These are phyloP conservation scores for Penicillium cataractarum DNA, from an alignment of 495 filamentous ascomycete genomes.

Conservation along the genomic window DNA sequence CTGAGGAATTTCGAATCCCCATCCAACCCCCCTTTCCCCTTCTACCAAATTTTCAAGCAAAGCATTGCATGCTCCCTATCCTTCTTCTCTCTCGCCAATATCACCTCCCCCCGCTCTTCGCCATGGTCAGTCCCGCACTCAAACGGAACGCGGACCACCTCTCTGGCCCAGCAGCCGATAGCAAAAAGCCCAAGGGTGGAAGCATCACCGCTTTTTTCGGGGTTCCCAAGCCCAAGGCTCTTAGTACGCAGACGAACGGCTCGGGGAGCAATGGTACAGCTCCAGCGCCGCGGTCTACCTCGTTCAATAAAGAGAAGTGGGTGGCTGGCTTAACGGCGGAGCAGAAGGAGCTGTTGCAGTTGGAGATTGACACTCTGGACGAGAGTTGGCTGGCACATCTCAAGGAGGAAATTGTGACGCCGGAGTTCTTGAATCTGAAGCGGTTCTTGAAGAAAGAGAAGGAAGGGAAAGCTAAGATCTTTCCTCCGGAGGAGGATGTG, in stretches of 20 bases:
- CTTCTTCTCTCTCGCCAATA: neutral
- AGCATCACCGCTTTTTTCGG: conserved; percentile 71
- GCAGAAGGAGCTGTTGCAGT: conserved; percentile 76
- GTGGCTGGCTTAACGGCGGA: conserved; percentile 74
- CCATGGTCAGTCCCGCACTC: conserved; percentile 36
- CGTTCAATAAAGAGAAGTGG: conserved; percentile 91
- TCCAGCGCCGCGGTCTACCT: conserved; percentile 39
- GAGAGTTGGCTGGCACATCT: conserved; percentile 87
- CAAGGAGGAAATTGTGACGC: conserved; percentile 76
- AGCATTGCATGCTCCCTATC: conserved; percentile 2
- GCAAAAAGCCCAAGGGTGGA: conserved; percentile 69
- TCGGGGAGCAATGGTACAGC: neutral
- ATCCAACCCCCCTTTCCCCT: neutral
- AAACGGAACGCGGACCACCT: conserved; percentile 45
- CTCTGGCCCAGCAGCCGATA: conserved; percentile 25
- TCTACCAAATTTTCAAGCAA: neutral
- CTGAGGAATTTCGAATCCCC: neutral
- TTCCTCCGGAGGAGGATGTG: conserved; percentile 85
- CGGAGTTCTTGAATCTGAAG: conserved; percentile 85
- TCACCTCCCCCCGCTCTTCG: conserved; percentile 9
- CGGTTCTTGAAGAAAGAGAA: conserved; percentile 81
- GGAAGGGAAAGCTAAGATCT: conserved; percentile 71
- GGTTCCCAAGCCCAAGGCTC: conserved; percentile 51
- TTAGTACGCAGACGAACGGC: conserved; percentile 27
- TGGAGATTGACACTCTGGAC: conserved; percentile 91